Conservation (phyloP, 1,284 basidiomycete species). For the Thecaphora thlaspeos region DNA sequence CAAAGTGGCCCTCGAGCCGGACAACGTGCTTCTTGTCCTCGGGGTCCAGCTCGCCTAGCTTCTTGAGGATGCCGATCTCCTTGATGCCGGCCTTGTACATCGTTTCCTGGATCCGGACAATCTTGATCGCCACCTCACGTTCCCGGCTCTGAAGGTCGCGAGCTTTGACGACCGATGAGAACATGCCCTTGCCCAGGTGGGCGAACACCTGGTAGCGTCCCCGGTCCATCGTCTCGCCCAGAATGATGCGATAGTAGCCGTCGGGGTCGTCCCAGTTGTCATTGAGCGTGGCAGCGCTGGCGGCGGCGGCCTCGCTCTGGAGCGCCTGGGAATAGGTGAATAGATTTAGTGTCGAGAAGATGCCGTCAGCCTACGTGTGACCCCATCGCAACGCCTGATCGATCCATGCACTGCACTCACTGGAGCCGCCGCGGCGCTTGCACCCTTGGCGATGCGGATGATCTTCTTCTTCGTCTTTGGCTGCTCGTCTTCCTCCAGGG, state of each 20-base stretch:
- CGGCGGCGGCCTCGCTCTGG: not conserved
- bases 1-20: slow-evolving; percentile 86
- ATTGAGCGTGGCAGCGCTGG: slow-evolving; percentile 50
- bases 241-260: slow-evolving; percentile 90
- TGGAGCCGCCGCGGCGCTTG: not conserved
- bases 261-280: slow-evolving; percentile 74
- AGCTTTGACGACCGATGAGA: slow-evolving; percentile 90
- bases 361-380: no score
- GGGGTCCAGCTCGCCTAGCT: slow-evolving; percentile 81
- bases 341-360: no score
- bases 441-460: slow-evolving; percentile 26
- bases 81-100: slow-evolving; percentile 95
- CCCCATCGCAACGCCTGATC: no score
- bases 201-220: slow-evolving; percentile 93
- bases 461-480: slow-evolving; percentile 38
- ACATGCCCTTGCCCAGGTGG: slow-evolving; percentile 95
- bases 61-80: slow-evolving; percentile 83
- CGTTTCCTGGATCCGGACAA: slow-evolving; percentile 90
- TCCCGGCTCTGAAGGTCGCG: slow-evolving; percentile 62
- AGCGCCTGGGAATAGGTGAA: not conserved
- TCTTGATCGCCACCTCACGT: slow-evolving; percentile 92
- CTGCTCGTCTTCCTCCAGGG: slow-evolving; percentile 32
- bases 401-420: slow-evolving; percentile 5
- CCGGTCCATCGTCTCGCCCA: slow-evolving; percentile 85
- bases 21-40: slow-evolving; percentile 96